These are phyloP conservation scores for Pleurotus pulmonarius DNA, from an alignment of 768 basidiomycete species.

Conservation along the genomic window DNA sequence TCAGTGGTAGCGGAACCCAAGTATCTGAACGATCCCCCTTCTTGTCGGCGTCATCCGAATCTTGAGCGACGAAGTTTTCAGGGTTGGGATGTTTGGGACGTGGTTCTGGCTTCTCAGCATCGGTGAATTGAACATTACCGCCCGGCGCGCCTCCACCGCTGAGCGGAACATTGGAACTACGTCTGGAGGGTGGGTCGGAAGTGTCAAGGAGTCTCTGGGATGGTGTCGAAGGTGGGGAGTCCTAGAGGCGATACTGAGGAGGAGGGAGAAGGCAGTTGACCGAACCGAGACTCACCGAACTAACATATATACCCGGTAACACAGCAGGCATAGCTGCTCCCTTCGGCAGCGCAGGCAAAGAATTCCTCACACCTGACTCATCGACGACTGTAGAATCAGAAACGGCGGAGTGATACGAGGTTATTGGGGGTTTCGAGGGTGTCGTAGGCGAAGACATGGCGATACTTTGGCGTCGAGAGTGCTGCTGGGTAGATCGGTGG, in stretches of 20 bases:
- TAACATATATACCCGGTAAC: background rate
- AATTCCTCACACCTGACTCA: too few species aligned
- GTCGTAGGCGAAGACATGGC: too few species aligned
- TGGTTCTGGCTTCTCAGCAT: background rate
- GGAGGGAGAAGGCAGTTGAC: background rate
- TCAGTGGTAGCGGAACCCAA: slow-evolving; percentile 44
- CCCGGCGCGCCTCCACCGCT: background rate
- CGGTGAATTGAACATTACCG: background rate
- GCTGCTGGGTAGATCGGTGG: too few species aligned
- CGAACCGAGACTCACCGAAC: background rate
- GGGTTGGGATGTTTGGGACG: background rate
- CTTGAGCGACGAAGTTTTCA: background rate
- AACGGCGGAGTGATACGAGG: too few species aligned
- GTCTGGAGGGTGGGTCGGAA: background rate
- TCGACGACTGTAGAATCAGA: too few species aligned
- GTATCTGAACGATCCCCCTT: background rate
- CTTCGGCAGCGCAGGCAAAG: background rate
- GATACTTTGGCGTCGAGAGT: too few species aligned
- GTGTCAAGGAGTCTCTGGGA: slow-evolving; percentile 5
- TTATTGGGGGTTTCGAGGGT: too few species aligned
- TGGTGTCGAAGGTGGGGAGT: background rate
- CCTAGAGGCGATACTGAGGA: background rate
- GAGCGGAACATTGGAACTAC: background rate
- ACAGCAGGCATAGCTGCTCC: background rate
- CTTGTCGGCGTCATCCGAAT: background rate